Evolutionary conservation across 2,329 filamentous ascomycete species (phyloP), one percentile per base, ranked within the genome.

Genomic region (Neofusicoccum sp.): DNA sequence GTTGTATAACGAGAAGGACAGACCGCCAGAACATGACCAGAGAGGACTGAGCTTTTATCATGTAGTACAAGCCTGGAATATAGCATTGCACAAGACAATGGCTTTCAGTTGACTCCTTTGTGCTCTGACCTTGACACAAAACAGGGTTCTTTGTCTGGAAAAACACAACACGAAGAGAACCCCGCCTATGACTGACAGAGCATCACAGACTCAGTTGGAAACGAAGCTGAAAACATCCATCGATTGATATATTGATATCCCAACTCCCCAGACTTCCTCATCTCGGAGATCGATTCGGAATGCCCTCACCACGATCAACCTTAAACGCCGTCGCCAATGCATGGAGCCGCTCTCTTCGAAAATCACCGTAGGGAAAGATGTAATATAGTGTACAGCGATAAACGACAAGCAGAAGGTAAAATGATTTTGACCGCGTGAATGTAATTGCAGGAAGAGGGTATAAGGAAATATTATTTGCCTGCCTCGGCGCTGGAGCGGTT

Each of bases 281-380:
- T 38, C 20, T 38, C 47, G 20, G 33, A 28, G 20, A 6, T 26
- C 43, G 7, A 7, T 28, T 36, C 26, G n/a, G 24, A 48, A 51
- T 16, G 34, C n/a, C 20, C 31, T 28, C 40, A 38, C 41, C 28
- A 28, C 34, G 16, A 4, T 16, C 36, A 24, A 20, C 38, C 54
- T n/a, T 14, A 6, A 47, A 58, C 54, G 54, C 54, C 54, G 26
- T 58, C 54, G 54, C 54, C 54, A 58, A 58, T 58, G 54, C 54
- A 58, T n/a, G 36, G 28, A 47, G 30, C 24, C 43, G 41, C 54
- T 45, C 54, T 58, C 41, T 43, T 11, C 26, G 2, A 40, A 57
- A 34, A 4, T 31, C 41, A 47, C 36, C 36, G 30, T 28, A 47
- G 45, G 31, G 30, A 38, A 38, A 38, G 7, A 38, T 38, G 34